These are phyloP conservation scores for Sextonia rubra DNA, from an alignment of 164 flowering plant species.

Conservation along the genomic window DNA sequence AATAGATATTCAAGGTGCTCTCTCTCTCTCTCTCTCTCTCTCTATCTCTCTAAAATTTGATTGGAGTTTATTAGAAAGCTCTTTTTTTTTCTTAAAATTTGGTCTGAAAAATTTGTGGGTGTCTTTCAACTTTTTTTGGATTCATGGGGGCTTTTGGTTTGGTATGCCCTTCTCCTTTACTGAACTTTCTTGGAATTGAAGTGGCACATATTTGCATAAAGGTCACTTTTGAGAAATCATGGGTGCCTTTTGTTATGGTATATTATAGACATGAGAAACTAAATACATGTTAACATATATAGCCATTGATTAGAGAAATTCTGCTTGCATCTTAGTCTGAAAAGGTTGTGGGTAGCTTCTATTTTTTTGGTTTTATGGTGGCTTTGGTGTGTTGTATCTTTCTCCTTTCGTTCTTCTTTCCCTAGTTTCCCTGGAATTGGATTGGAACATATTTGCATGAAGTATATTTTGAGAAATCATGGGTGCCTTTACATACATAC, in stretches of 20 bases:
- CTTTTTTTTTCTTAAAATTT: background rate
- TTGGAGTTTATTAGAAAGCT: background rate
- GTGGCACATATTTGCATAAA: background rate
- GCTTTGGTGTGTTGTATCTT: background rate
- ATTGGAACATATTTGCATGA: background rate
- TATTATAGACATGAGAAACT: too few relatives aligned
- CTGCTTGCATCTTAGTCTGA: background rate
- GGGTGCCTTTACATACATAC: background rate
- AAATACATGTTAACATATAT: background rate
- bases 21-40: background rate
- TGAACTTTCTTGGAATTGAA: background rate
- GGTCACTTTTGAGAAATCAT: background rate
- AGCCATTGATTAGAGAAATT: background rate
- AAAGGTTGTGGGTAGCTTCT: background rate
- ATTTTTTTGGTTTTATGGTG: background rate
- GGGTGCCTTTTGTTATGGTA: background rate
- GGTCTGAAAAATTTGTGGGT: background rate
- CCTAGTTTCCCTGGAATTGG: background rate
- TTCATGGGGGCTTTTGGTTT: background rate
- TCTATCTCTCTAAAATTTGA: background rate
- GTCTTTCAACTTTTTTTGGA: background rate
- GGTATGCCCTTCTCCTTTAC: background rate
- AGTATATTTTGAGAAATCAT: background rate
- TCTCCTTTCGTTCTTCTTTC: background rate
- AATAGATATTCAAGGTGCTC: conserved; percentile 21